Conservation (phyloP, 2,329 filamentous ascomycete genomes). For the Hypoxylon sp. region DNA sequence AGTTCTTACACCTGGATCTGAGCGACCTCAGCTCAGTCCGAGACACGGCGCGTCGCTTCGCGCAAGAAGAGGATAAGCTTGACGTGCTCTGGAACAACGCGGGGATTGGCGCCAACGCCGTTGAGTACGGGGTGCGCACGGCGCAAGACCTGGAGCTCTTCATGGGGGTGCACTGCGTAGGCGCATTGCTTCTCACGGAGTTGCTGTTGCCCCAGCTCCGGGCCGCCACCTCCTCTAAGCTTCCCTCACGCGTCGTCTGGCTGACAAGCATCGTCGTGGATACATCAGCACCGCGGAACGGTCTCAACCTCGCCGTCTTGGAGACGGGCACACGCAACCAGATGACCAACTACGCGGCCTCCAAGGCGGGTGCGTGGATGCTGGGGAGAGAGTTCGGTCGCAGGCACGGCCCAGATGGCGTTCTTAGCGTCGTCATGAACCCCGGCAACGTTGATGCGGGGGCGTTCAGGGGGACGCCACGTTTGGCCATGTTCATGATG, state of each 20-base stretch:
- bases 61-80: constrained; percentile 24
- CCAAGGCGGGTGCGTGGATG: constrained; percentile 57
- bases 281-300: constrained; percentile 46
- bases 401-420: constrained; percentile 38
- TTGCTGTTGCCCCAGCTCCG: constrained; percentile 55
- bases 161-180: constrained; percentile 32
- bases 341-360: constrained; percentile 52
- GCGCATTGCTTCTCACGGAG: constrained; percentile 52
- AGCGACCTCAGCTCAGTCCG: constrained; percentile 41
- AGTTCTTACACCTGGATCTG: constrained; percentile 44
- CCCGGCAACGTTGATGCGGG: constrained; percentile 56
- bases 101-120: constrained; percentile 22
- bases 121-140: constrained; percentile 23
- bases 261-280: constrained; percentile 52
- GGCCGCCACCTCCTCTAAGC: constrained; percentile 44
- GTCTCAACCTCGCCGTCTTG: constrained; percentile 51
- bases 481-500: constrained; percentile 29
- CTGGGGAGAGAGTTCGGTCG: constrained; percentile 54
- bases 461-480: constrained; percentile 38
- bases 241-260: constrained; percentile 46
- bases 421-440: constrained; percentile 53
- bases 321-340: constrained; percentile 46
- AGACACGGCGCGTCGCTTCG: constrained; percentile 20
- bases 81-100: constrained; percentile 41
- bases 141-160: constrained; percentile 30